phyloP scores from a whole-genome alignment of 768 basidiomycete species.

The Suillus luteus region DNA sequence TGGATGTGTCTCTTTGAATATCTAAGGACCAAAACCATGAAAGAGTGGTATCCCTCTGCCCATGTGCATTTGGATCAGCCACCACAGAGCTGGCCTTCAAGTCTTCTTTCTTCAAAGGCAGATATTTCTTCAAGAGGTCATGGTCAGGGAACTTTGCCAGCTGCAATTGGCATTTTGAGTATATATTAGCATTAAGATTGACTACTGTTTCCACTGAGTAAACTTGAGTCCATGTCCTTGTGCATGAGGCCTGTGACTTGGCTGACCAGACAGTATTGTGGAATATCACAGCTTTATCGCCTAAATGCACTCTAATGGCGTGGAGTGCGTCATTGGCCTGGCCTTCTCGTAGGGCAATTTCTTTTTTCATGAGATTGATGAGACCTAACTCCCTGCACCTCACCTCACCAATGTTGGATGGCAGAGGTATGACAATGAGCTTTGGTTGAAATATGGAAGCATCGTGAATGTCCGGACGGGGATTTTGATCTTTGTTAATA shows the following conservation, averaged over 20 bases:
- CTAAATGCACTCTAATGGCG: constrained; percentile 9
- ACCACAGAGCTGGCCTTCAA: constrained; percentile 11
- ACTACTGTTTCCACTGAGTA: not conserved
- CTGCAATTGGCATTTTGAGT: not conserved
- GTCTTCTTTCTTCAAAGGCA: constrained; percentile 5
- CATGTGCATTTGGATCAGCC: constrained; percentile 11
- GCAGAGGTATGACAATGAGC: not conserved
- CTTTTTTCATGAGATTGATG: constrained; percentile 7
- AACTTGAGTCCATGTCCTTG: constrained; percentile 10
- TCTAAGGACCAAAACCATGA: constrained; percentile 18
- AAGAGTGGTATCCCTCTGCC: constrained; percentile 6
- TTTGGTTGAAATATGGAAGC: not conserved
- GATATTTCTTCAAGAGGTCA: not conserved
- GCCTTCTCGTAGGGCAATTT: constrained; percentile 13
- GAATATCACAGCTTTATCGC: constrained; percentile 17
- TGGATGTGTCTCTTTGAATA: not conserved
- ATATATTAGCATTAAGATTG: constrained; percentile 10
- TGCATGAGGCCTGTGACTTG: not conserved
- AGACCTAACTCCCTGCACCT: constrained; percentile 3
- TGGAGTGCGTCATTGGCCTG: constrained; percentile 24
- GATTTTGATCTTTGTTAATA: not conserved
- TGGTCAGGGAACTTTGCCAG: constrained; percentile 3
- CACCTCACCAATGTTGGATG: constrained; percentile 1
- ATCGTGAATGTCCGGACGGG: not conserved
- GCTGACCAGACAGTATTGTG: constrained; percentile 4